Conservation (phyloP, 306 rosid species). For the Trifolium pratense region DNA sequence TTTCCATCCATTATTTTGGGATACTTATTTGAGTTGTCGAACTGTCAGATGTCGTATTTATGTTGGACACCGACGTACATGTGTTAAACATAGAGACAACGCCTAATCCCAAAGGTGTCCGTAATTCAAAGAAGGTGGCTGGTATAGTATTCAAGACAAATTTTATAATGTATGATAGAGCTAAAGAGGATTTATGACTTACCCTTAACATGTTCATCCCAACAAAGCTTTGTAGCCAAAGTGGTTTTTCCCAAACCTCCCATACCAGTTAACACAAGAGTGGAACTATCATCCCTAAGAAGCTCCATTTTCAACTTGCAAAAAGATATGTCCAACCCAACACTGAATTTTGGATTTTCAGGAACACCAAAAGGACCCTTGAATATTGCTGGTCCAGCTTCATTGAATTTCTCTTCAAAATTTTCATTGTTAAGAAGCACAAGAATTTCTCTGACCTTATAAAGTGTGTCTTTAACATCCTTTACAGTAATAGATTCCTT, state of each 20-base stretch:
- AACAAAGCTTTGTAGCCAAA: constrained; percentile 53
- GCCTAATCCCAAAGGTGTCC: no score
- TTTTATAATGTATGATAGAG: background rate
- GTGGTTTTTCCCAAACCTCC: constrained; percentile 69
- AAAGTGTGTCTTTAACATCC: constrained; percentile 35
- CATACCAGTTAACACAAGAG: constrained; percentile 51
- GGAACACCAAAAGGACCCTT: constrained; percentile 40
- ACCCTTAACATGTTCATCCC: constrained; percentile 52
- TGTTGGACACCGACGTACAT: no score
- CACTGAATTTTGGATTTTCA: constrained; percentile 35
- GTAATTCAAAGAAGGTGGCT: no score
- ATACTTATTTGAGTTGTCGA: no score
- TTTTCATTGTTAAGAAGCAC: constrained; percentile 12
- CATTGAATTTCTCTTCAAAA: background rate
- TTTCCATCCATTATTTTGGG: background rate
- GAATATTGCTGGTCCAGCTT: background rate
- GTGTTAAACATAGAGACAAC: no score
- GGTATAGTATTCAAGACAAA: no score
- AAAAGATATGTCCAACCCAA: constrained; percentile 50
- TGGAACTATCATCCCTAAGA: constrained; percentile 36
- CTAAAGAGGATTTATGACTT: background rate
- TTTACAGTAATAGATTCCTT: constrained; percentile 14
- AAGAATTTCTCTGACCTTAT: constrained; percentile 9
- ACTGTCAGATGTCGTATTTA: no score
- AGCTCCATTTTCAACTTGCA: constrained; percentile 48